Evolutionary conservation across 345 rosid species (phyloP), one percentile per base, ranked within the genome.

Genomic region (Aurinia saxatilis): DNA sequence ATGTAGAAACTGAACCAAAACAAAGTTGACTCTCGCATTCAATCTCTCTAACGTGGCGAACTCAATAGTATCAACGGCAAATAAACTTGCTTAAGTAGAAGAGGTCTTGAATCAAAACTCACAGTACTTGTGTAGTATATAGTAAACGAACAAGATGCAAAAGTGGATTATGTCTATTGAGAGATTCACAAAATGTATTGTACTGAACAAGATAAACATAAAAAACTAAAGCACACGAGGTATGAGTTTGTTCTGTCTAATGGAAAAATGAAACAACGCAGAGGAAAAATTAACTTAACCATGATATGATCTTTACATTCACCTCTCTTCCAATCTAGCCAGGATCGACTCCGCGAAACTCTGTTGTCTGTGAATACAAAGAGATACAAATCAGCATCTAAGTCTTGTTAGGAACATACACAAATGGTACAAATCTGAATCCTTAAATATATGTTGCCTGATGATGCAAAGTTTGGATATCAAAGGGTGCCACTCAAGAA

Each of bases 271-370:
- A 25, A 47, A 57, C 48, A 57, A 15, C 30, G 58, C 23, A 23
- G 41, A 27, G 6, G 6, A 5, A 5, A 14, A 41, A 7, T 29
- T 13, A 61, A 45, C 50, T 17, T 60, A 1, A 25, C 7, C 21
- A 50, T 14, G 10, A 25, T 10, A 29, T 13, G 19, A 51, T 51
- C 47, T 17, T 35, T 47, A 41, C 17, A 39, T 8, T 86, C 85
- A 89, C 71, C 81, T 77, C 72, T 87, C 96, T 68, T 90, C 92
- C 69, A 87, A 68, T 51, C 87, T 77, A 50, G 52, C 88, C 64
- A 90, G 81, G 60, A 93, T 85, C 1, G 84, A 80, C 75, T 90
- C 99, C 0, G 95, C 95, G 57, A 93, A 93, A 77, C 80, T 82
- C 72, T 83, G 88, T 67, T 93, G 99, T 87, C 99, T 93, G 92